phyloP scores from a whole-genome alignment of 2,329 filamentous ascomycete species.

The Annulohypoxylon truncatum region DNA sequence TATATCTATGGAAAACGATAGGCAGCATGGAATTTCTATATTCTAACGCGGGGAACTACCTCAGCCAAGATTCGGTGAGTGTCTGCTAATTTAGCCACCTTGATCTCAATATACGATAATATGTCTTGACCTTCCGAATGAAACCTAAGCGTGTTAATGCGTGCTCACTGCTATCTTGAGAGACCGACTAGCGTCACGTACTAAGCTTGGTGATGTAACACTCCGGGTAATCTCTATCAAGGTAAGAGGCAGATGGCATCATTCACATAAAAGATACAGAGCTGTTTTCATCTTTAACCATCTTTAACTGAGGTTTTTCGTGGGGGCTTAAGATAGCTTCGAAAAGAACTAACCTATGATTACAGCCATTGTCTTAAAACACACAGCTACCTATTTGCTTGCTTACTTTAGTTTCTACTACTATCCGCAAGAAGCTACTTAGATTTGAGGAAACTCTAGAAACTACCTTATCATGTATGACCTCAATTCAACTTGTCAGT shows the following conservation, averaged over 20 bases:
- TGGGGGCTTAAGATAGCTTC: not conserved
- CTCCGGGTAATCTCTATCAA: constrained; percentile 6
- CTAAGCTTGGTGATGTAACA: constrained; percentile 1
- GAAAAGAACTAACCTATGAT: not conserved
- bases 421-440: not conserved
- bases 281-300: not conserved
- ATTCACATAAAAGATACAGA: not conserved
- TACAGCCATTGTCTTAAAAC: not conserved
- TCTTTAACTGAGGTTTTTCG: not conserved
- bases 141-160: constrained; percentile 29
- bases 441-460: not conserved
- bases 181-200: not conserved
- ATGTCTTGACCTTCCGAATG: constrained; percentile 43
- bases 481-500: not conserved
- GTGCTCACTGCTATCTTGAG: constrained; percentile 7
- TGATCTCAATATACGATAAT: constrained; percentile 40
- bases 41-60: constrained; percentile 42
- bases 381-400: not conserved
- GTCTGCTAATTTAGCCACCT: constrained; percentile 43
- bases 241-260: constrained; percentile 6
- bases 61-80: constrained; percentile 31
- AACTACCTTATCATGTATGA: not conserved
- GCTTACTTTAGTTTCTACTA: not conserved
- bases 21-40: not conserved
- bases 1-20: constrained; percentile 15